Evolutionary conservation across 176 grass and related monocot species (phyloP).

Genomic region (Hsuehochloa calcarea): DNA sequence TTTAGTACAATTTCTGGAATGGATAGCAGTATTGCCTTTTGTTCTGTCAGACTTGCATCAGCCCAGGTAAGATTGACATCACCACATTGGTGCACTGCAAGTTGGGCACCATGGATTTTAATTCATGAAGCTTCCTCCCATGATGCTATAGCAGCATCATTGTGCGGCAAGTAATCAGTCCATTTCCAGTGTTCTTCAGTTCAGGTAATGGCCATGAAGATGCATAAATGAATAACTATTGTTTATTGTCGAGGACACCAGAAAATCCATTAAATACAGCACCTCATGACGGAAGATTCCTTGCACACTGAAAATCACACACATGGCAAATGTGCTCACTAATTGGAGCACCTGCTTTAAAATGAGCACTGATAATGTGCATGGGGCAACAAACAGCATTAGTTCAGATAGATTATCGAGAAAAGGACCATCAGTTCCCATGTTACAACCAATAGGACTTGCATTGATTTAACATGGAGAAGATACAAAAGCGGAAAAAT

Average conservation of each 20-base stretch:
- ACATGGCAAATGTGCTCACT: slow-evolving; percentile 23
- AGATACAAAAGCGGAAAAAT: neutral
- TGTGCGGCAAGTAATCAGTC: slow-evolving; percentile 21
- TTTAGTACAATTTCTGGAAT: neutral
- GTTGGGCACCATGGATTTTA: neutral
- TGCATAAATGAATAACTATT: neutral
- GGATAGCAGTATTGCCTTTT: neutral
- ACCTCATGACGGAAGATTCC: neutral
- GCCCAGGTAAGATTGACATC: slow-evolving; percentile 38
- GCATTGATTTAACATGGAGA: slow-evolving; percentile 15
- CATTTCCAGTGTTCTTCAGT: slow-evolving; percentile 12
- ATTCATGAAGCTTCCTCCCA: slow-evolving; percentile 5
- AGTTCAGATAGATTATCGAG: slow-evolving; percentile 19
- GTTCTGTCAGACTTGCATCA: slow-evolving; percentile 7
- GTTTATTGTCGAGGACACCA: neutral
- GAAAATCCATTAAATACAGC: neutral
- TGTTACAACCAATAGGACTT: neutral
- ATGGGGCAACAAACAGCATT: neutral
- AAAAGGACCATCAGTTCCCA: slow-evolving; percentile 14
- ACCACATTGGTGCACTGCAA: neutral
- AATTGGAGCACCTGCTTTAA: neutral
- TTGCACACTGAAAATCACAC: neutral
- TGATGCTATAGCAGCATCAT: neutral
- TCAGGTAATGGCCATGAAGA: neutral
- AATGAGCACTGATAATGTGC: neutral